Conservation (phyloP, 2,329 filamentous ascomycete genomes). For the Botrytis hyacinthi region DNA sequence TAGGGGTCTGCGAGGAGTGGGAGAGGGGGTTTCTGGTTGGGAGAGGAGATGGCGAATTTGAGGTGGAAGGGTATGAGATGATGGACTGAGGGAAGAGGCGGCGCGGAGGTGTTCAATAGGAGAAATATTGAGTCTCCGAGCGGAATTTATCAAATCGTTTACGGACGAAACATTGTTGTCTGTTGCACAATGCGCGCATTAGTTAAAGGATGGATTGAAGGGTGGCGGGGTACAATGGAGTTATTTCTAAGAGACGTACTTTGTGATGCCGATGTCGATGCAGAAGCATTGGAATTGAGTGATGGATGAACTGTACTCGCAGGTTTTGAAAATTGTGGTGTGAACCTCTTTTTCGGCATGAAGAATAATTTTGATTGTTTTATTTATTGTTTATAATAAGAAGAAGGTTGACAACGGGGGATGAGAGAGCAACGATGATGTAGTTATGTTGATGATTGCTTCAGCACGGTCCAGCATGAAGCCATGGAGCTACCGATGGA, state of each 20-base stretch:
- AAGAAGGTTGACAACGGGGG: background rate
- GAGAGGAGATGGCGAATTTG: conserved; percentile 58
- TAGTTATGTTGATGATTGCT: background rate
- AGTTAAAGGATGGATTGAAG: background rate
- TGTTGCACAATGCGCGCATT: conserved; percentile 2
- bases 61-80: conserved; percentile 55
- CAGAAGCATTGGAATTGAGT: conserved; percentile 40
- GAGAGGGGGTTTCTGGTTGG: conserved; percentile 53
- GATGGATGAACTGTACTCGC: conserved; percentile 53
- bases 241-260: conserved; percentile 26
- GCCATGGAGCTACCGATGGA: background rate
- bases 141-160: conserved; percentile 58
- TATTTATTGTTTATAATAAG: background rate
- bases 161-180: conserved; percentile 43
- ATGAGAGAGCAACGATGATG: background rate
- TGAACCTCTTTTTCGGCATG: conserved; percentile 65
- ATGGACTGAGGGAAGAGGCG: conserved; percentile 22
- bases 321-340: conserved; percentile 57
- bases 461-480: background rate
- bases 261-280: conserved; percentile 33
- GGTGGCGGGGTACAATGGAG: conserved; percentile 6
- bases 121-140: conserved; percentile 49
- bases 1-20: conserved; percentile 41
- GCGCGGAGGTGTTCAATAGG: conserved; percentile 30
- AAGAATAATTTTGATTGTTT: conserved; percentile 20